Conservation (phyloP, 495 filamentous ascomycete genomes). For the Penicillium mononematosum region DNA sequence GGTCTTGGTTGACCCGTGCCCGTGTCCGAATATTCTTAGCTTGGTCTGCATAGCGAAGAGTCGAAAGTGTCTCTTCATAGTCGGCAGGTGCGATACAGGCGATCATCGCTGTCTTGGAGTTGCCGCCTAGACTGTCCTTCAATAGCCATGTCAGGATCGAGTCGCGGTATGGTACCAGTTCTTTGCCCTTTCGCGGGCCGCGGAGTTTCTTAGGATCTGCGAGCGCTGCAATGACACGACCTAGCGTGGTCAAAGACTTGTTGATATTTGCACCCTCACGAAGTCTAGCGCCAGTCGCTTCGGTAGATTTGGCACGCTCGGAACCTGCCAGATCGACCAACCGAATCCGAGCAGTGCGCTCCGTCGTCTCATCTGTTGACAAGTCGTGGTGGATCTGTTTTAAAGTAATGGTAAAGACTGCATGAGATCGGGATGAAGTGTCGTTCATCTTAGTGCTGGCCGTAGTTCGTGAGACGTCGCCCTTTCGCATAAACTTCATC, state of each 20-base stretch:
- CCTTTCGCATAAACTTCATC: slow-evolving; percentile 83
- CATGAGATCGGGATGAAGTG: slow-evolving; percentile 88
- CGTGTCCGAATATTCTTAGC: slow-evolving; percentile 97
- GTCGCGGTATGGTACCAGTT: slow-evolving; percentile 89
- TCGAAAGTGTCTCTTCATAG: slow-evolving; percentile 96
- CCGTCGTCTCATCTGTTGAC: slow-evolving; percentile 91
- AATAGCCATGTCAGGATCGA: slow-evolving; percentile 97
- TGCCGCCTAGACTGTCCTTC: slow-evolving; percentile 92
- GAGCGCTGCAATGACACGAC: slow-evolving; percentile 94
- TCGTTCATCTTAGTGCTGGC: slow-evolving; percentile 99
- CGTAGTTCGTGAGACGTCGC: slow-evolving; percentile 84
- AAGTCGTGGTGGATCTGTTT: slow-evolving; percentile 97
- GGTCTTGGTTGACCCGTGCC: slow-evolving; percentile 93
- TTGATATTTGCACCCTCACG: slow-evolving; percentile 98
- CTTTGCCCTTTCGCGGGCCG: slow-evolving; percentile 55
- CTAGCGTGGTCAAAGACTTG: slow-evolving; percentile 93
- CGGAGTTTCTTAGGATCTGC: slow-evolving; percentile 72
- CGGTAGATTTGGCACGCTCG: slow-evolving; percentile 91
- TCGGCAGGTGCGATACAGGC: slow-evolving; percentile 93
- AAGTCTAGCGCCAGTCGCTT: slow-evolving; percentile 85
- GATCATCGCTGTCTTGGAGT: slow-evolving; percentile 98
- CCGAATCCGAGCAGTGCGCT: slow-evolving; percentile 88
- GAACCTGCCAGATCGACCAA: slow-evolving; percentile 94
- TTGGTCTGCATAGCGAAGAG: slow-evolving; percentile 94
- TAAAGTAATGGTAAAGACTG: slow-evolving; percentile 95